Base-by-base conservation (phyloP, 345 rosid genomes). In the Laguncularia racemosa region DNA sequence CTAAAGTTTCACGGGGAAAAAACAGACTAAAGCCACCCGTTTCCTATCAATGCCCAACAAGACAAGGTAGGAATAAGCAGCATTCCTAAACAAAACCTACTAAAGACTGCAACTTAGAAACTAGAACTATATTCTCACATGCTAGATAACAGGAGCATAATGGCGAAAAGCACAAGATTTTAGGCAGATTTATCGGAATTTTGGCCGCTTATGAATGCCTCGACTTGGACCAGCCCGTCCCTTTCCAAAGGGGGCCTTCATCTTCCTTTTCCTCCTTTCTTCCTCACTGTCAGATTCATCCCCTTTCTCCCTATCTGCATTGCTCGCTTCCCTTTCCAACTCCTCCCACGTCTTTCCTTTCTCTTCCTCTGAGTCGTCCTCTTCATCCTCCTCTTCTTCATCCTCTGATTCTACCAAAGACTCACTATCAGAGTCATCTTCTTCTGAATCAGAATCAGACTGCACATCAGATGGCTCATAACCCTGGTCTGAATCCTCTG, bases 301-400 rank as follows among this genome's bases (percentile, higher is more conserved):
- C 57, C 95, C 93, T 56, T 93, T 89, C 61, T 89, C 97, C 67
- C 84, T 84, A 67, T 93, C 99, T 11, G 96, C 99, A 72, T 89
- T 71, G 43, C 82, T 85, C 14, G 99, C 99, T 71, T 93, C 99
- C 70, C 96, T 82, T 78, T 93, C 97, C 61, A 93, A 76, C 80
- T 89, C 99, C 48, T 85, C 99, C 99, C 99, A 93, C 33, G 96
- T 93, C 79, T 81, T 86, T 7, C 99, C 99, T 63, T 87, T 81
- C 66, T 91, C 97, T 58, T 93, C 99, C 61, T 86, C 96, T 0
- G 84, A 76, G 16, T 89, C 89, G 62, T 70, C 79, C 61, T 79
- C 95, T 0, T 84, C 67, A 53, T 81, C 95, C 47, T 86, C 91
- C 47, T 86, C 97, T 26, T 82, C 97, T 0, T 89, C 99, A 5